Evolutionary conservation across 1,284 basidiomycete species (phyloP).

Genomic region (Pterula multifida): DNA sequence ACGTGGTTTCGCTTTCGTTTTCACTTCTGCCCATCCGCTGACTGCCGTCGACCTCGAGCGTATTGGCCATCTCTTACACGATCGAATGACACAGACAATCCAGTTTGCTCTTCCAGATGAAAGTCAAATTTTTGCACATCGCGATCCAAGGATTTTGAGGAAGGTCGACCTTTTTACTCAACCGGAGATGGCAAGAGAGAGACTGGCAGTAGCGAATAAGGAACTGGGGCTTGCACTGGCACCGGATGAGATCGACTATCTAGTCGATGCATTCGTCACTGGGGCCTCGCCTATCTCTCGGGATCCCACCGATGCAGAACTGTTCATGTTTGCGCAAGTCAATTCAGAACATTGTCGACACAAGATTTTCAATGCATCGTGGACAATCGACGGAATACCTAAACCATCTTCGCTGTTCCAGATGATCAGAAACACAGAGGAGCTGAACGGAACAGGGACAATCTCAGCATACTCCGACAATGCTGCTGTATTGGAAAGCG

Average conservation of each 20-base stretch:
- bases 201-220: constrained; percentile 71
- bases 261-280: constrained; percentile 80
- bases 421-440: constrained; percentile 98
- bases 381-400: constrained; percentile 75
- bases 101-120: constrained; percentile 48
- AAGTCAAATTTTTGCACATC: constrained; percentile 60
- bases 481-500: constrained; percentile 87
- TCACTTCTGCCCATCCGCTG: constrained; percentile 40
- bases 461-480: constrained; percentile 98
- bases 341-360: constrained; percentile 99
- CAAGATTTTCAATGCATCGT: constrained; percentile 98
- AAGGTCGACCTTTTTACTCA: constrained; percentile 46
- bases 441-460: constrained; percentile 62
- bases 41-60: constrained; percentile 27
- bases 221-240: constrained; percentile 87
- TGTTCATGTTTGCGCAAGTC: constrained; percentile 99
- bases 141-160: constrained; percentile 57
- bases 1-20: constrained; percentile 58
- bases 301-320: constrained; percentile 92
- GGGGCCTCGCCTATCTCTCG: constrained; percentile 52
- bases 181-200: constrained; percentile 30
- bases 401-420: constrained; percentile 80
- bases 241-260: constrained; percentile 85
- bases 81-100: constrained; percentile 91
- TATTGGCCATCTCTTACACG: constrained; percentile 69